phyloP scores from a whole-genome alignment of 176 grass and related monocot genomes.

The Oryza officinalis region DNA sequence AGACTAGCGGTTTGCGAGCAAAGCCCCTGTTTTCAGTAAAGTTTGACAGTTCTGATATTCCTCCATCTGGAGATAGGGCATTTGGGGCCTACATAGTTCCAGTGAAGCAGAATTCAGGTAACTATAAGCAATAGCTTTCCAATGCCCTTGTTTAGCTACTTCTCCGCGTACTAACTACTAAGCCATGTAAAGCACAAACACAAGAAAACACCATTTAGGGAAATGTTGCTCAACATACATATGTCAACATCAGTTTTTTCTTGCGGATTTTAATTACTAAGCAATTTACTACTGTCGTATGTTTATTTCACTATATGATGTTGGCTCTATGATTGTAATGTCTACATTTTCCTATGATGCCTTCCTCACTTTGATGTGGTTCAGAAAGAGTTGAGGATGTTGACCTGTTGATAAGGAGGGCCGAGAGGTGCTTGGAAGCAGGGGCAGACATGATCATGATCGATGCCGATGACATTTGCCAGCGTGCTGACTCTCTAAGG shows the following conservation, averaged over 20 bases:
- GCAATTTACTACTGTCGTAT: neutral
- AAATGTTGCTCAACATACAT: neutral
- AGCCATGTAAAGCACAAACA: neutral
- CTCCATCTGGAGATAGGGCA: constrained; percentile 62
- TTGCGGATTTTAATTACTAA: neutral
- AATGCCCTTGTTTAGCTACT: neutral
- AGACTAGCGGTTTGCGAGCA: constrained; percentile 54
- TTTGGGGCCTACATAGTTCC: constrained; percentile 78
- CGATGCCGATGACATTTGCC: constrained; percentile 74
- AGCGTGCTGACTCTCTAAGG: constrained; percentile 50
- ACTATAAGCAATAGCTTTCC: neutral
- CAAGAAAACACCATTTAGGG: neutral
- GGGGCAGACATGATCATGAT: constrained; percentile 90
- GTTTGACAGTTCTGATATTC: constrained; percentile 86
- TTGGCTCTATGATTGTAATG: neutral
- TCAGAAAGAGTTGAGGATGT: constrained; percentile 81
- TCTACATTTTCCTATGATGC: neutral
- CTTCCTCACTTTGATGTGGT: neutral
- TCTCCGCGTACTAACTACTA: neutral
- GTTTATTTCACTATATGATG: neutral
- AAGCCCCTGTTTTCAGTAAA: constrained; percentile 82
- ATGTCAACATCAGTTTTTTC: neutral
- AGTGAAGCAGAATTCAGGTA: constrained; percentile 57
- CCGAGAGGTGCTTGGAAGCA: constrained; percentile 88
- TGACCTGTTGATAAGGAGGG: constrained; percentile 80